A percentile compares a stretch with the other conserved stretches of the same genome.
Evolutionary conservation across 1,284 basidiomycete species (phyloP).

Genomic region (Boletus sp.): DNA sequence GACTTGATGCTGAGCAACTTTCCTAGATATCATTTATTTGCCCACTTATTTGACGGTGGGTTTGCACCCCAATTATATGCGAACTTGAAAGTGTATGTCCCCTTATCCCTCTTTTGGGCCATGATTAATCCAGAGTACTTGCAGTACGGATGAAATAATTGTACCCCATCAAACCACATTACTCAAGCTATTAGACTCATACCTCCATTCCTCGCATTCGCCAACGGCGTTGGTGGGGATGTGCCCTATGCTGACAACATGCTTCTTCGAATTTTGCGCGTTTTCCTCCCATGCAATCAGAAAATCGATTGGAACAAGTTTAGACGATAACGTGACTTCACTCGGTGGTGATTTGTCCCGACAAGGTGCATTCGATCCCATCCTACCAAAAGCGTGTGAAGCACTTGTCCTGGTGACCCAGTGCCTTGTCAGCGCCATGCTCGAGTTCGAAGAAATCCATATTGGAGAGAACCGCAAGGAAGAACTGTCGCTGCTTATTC

Average conservation of each 20-base stretch:
- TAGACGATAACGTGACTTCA: not conserved
- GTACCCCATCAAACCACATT: conserved; percentile 79
- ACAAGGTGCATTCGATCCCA: conserved; percentile 49
- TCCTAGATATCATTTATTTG: conserved; percentile 52
- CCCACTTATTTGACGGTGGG: conserved; percentile 49
- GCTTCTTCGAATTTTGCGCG: conserved; percentile 52
- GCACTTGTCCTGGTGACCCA: conserved; percentile 76
- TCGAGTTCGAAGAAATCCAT: conserved; percentile 34
- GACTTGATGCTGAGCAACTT: conserved; percentile 6
- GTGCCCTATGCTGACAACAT: conserved; percentile 46
- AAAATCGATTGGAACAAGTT: conserved; percentile 39
- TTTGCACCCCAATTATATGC: conserved; percentile 48
- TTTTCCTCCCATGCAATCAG: conserved; percentile 52
- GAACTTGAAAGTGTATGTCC: conserved; percentile 48
- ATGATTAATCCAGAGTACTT: conserved; percentile 13
- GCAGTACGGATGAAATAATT: conserved; percentile 67
- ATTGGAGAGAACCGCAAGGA: conserved; percentile 14
- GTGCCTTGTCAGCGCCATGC: conserved; percentile 63
- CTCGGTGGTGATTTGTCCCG: not conserved
- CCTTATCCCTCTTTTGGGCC: not conserved
- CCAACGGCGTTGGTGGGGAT: conserved; percentile 39
- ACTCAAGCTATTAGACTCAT: conserved; percentile 83
- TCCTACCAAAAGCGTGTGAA: conserved; percentile 73
- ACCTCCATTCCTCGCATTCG: conserved; percentile 50
- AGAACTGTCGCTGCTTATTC: conserved; percentile 41